These are phyloP conservation scores for Ambrosiella beaveri DNA, from an alignment of 2,329 filamentous ascomycete genomes.

Conservation along the genomic window DNA sequence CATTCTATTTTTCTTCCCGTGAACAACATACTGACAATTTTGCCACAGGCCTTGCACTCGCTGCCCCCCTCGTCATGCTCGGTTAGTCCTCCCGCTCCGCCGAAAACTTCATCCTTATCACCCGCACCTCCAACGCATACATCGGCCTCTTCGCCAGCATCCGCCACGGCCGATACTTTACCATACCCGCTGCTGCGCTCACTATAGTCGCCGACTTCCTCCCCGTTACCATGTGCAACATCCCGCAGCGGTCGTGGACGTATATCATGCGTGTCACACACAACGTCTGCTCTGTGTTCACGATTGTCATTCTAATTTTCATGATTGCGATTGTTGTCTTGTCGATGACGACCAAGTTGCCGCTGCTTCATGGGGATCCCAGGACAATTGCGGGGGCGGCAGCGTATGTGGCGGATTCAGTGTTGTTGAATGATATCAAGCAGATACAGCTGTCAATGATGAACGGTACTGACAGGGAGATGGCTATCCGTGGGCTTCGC, in stretches of 20 bases:
- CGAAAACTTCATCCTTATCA: conserved; percentile 5
- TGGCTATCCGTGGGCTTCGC: not conserved
- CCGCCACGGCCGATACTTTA: conserved; percentile 1
- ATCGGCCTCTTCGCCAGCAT: conserved; percentile 7
- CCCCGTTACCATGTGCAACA: conserved; percentile 10
- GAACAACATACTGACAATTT: not conserved
- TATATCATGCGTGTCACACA: not conserved
- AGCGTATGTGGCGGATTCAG: conserved; percentile 9
- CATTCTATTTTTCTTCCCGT: not conserved
- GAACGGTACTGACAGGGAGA: not conserved
- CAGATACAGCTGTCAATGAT: conserved; percentile 6
- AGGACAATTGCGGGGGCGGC: conserved; percentile 10
- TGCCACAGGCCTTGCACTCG: conserved; percentile 11
- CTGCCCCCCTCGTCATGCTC: conserved; percentile 16
- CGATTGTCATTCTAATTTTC: conserved; percentile 8
- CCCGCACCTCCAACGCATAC: conserved; percentile 9
- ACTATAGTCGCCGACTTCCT: conserved; percentile 7
- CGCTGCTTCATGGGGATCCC: conserved; percentile 11
- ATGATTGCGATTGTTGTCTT: conserved; percentile 9
- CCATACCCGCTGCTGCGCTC: not conserved
- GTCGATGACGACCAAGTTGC: conserved; percentile 7
- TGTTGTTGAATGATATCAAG: conserved; percentile 2
- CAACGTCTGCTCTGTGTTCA: not conserved
- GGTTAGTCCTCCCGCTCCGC: conserved; percentile 8
- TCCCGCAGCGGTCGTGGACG: conserved; percentile 5